phyloP scores from a whole-genome alignment of 768 basidiomycete genomes.

The Suillus luteus region DNA sequence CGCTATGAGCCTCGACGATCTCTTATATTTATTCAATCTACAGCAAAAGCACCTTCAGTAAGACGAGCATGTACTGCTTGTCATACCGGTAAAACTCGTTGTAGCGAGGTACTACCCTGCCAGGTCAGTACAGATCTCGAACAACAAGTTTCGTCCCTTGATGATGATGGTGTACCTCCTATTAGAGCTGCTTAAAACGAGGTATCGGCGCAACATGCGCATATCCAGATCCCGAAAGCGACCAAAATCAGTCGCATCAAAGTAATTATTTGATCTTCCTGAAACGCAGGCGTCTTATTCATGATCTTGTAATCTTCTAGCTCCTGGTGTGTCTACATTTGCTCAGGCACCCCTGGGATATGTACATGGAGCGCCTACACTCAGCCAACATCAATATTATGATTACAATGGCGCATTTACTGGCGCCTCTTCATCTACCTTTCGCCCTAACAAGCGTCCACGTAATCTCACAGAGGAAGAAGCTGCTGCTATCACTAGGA shows the following conservation, averaged over 20 bases:
- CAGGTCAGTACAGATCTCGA: constrained; percentile 49
- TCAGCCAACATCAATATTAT: constrained; percentile 67
- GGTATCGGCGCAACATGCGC: constrained; percentile 70
- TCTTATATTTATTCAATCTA: constrained; percentile 15
- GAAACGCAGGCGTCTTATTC: constrained; percentile 8
- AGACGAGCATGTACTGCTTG: constrained; percentile 80
- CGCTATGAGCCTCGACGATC: constrained; percentile 14
- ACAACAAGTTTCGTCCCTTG: background rate
- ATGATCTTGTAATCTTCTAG: constrained; percentile 22
- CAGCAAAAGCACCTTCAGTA: constrained; percentile 81
- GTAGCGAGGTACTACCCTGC: constrained; percentile 80
- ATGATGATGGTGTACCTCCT: constrained; percentile 2
- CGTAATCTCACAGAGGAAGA: constrained; percentile 83
- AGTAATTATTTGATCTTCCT: constrained; percentile 21
- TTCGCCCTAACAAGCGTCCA: constrained; percentile 79
- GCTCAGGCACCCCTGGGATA: constrained; percentile 41
- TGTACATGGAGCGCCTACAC: constrained; percentile 43
- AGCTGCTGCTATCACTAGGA: constrained; percentile 79
- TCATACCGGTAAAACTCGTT: constrained; percentile 82
- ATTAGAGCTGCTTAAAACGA: constrained; percentile 79
- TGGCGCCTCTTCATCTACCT: constrained; percentile 71
- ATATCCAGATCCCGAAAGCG: constrained; percentile 77
- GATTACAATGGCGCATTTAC: constrained; percentile 74
- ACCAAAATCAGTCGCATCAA: constrained; percentile 39
- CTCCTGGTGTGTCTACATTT: constrained; percentile 40